Evolutionary conservation across 495 filamentous ascomycete genomes (phyloP), one percentile per base, ranked within the genome.

Genomic region (Neurospora sp.): DNA sequence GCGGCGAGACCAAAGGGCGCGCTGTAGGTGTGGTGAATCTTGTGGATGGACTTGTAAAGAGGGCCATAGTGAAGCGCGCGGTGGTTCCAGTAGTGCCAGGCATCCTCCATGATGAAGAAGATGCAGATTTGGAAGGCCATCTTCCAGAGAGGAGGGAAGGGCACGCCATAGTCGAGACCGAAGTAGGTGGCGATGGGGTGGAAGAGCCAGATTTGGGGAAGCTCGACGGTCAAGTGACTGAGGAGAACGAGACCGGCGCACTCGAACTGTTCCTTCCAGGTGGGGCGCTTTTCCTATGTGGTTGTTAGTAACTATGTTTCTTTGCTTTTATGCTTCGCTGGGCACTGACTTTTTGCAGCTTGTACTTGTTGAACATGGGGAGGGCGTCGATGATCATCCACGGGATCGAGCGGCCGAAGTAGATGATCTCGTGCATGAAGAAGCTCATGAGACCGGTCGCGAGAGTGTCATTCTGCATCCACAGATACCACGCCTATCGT

Each of bases 161-260:
- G 96, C 68, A 98, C 91, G 68, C 90, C 89, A 72, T 93, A 97
- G 22, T 89, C 86, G 79, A 99, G 90, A 76, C 96, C 96, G 80
- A 93, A 94, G 81, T 88, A 96, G 79, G 94, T 91, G 42, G 94
- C 95, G 88, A 98, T 90, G n/a, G 96, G 96, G 83, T 99, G 96
- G 87, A 99, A 99, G 72, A 98, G 88, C 96, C 96, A 99, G 78
- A 99, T 99, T 82, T 98, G 96, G 53, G 96, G 95, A 4, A 99
- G 86, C 80, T 99, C 96, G 75, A 98, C 96, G 61, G 96, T 98
- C 83, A 97, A 96, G 82, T 99, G 96, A 77, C 88, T 91, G 71
- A 99, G 85, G 69, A 99, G 89, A 45, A 99, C 96, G 73, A 98
- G 88, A 74, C 88, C 90, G 18, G 96, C 94, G 82, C 96, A 99